Evolutionary conservation across 2,329 filamentous ascomycete genomes (phyloP), one percentile per base, ranked within the genome.

Genomic region (Penicillium sp.): DNA sequence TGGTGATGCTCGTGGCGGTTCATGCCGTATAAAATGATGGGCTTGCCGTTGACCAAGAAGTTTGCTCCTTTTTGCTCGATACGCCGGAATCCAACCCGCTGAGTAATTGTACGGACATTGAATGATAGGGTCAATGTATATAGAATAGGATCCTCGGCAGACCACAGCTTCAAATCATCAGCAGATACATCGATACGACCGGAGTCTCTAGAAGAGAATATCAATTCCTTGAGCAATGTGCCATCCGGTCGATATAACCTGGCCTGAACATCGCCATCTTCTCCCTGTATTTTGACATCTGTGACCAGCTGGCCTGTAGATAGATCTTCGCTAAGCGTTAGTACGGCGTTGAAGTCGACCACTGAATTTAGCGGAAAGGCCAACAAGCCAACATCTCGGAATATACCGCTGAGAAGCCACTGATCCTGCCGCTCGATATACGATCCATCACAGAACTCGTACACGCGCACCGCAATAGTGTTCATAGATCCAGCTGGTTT

Each of bases 1-100:
- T 86, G 86, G 65, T 90, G 87, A 65, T 91, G 87, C 57, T 91
- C 88, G 66, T 90, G 88, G 17, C 87, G 78, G 69, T 90, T 90
- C 17, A 85, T 83, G 17, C 87, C 88, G 29, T 83, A 81, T 61
- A 90, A 79, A 2, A 83, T 78, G 49, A 90, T 80, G 1, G 82
- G 76, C 29, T 79, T 77, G 5, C 87, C 86, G 57, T 89, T 90
- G 62, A 89, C 85, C 25, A 78, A 78, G 63, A 88, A 77, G 43
- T 87, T 70, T 0, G 85, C 83, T 48, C 85, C 77, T 15, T 49
- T 55, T 7, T 49, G 38, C 25, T 89, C 85, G 3, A 88, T 81
- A 47, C 81, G 80, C 35, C 86, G 82, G 72, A 90, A 89, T 0
- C 87, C 87, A 13, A 89, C 74, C 5, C 76, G 78, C 39, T 88